These are phyloP conservation scores for Umbelopsis vinacea DNA, from an alignment of 192 early-diverging fungal species.

Conservation along the genomic window DNA sequence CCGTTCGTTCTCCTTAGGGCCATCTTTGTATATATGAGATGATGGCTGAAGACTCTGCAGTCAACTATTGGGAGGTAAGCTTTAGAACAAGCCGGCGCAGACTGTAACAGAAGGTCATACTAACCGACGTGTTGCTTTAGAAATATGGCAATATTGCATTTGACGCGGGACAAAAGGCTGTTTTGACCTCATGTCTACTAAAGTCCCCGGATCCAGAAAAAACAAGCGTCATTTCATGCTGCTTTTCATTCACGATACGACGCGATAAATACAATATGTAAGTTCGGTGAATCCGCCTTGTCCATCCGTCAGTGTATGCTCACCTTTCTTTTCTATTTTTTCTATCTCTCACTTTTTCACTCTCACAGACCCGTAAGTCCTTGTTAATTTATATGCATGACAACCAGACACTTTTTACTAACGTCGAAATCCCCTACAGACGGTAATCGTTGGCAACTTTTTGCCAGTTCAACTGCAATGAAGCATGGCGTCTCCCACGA, in stretches of 20 bases:
- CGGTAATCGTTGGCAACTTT: constrained; percentile 72
- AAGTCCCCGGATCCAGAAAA: constrained; percentile 58
- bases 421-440: constrained; percentile 26
- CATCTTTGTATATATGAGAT: constrained; percentile 46
- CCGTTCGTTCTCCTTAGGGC: constrained; percentile 17
- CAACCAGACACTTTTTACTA: background rate
- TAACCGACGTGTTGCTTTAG: constrained; percentile 19
- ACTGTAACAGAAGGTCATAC: too few relatives aligned
- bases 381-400: background rate
- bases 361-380: constrained; percentile 35
- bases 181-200: constrained; percentile 89
- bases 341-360: background rate
- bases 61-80: constrained; percentile 92
- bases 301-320: too few relatives aligned
- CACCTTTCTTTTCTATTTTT: too few relatives aligned
- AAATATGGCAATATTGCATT: constrained; percentile 99
- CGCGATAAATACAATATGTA: constrained; percentile 92
- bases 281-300: too few relatives aligned
- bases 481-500: background rate
- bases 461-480: constrained; percentile 56
- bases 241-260: constrained; percentile 96
- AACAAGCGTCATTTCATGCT: constrained; percentile 71
- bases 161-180: constrained; percentile 95
- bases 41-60: constrained; percentile 90
- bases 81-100: background rate